phyloP scores from a whole-genome alignment of 2,329 filamentous ascomycete species.

The Aspergillus chevalieri region DNA sequence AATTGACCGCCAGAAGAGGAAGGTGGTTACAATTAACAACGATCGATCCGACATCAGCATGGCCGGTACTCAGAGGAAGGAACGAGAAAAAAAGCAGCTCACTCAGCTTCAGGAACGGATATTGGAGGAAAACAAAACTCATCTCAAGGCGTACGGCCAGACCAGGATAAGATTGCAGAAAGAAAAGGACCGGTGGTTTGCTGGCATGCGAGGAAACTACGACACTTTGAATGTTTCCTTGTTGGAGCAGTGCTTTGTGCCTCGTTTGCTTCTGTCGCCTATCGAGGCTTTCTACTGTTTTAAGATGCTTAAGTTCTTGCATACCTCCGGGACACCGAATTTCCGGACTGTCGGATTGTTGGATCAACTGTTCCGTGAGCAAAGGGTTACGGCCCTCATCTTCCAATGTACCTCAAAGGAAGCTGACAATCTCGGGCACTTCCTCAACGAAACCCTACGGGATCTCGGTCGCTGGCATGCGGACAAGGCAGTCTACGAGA shows the following conservation, averaged over 20 bases:
- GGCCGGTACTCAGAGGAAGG: constrained; percentile 59
- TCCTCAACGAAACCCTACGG: constrained; percentile 73
- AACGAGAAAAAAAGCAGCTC: constrained; percentile 63
- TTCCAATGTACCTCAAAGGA: constrained; percentile 87
- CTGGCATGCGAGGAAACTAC: constrained; percentile 55
- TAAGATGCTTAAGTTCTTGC: constrained; percentile 78
- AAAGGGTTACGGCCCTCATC: constrained; percentile 72
- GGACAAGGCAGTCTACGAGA: constrained; percentile 69
- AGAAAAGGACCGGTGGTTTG: constrained; percentile 75
- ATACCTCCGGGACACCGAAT: constrained; percentile 74
- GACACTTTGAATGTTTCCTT: constrained; percentile 67
- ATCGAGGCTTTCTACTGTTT: constrained; percentile 86
- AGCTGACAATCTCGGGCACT: constrained; percentile 86
- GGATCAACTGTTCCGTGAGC: constrained; percentile 75
- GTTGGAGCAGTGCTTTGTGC: constrained; percentile 88
- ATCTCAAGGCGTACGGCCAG: constrained; percentile 60
- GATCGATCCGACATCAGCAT: constrained; percentile 69
- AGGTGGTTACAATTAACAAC: constrained; percentile 60
- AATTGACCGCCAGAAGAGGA: constrained; percentile 60
- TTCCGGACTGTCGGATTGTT: constrained; percentile 83
- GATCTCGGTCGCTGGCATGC: constrained; percentile 81
- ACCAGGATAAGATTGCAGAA: constrained; percentile 64
- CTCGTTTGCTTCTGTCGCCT: constrained; percentile 74
- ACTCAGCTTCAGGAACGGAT: constrained; percentile 64
- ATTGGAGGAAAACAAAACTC: constrained; percentile 65